phyloP scores from a whole-genome alignment of 768 basidiomycete species.

The Pleurotus giganteus region DNA sequence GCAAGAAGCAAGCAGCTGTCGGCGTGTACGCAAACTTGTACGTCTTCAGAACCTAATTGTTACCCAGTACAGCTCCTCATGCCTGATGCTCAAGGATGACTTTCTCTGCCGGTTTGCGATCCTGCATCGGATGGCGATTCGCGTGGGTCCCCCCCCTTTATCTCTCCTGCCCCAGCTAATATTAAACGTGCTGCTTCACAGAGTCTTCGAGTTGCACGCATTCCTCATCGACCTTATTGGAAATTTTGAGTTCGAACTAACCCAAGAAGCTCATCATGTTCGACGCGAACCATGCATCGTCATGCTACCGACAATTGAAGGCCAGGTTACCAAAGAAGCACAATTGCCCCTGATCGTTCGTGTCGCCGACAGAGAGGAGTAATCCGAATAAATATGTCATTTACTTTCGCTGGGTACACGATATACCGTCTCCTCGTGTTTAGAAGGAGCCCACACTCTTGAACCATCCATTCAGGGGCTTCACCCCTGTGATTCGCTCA shows the following conservation, averaged over 20 bases:
- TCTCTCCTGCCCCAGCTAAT: too few relatives aligned
- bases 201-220: constrained; percentile 52
- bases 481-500: constrained; percentile 11
- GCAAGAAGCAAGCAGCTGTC: constrained; percentile 24
- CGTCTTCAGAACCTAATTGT: constrained; percentile 7
- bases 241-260: constrained; percentile 50
- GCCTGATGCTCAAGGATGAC: constrained; percentile 14
- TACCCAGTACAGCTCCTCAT: neutral
- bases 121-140: constrained; percentile 28
- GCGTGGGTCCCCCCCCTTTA: constrained; percentile 16
- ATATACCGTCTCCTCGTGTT: neutral
- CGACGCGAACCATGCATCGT: constrained; percentile 37
- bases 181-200: too few relatives aligned
- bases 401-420: too few relatives aligned
- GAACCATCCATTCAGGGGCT: constrained; percentile 35
- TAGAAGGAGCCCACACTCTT: constrained; percentile 22
- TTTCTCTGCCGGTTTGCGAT: constrained; percentile 22
- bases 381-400: neutral
- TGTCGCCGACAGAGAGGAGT: constrained; percentile 24
- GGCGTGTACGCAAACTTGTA: constrained; percentile 34
- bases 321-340: constrained; percentile 36
- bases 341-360: constrained; percentile 38
- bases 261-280: constrained; percentile 31
- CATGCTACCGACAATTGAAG: constrained; percentile 41
- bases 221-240: constrained; percentile 54